A percentile compares a stretch with the other conserved stretches of the same genome.
These are phyloP conservation scores for Leccinum truebloodii DNA, from an alignment of 768 basidiomycete species.

Conservation along the genomic window DNA sequence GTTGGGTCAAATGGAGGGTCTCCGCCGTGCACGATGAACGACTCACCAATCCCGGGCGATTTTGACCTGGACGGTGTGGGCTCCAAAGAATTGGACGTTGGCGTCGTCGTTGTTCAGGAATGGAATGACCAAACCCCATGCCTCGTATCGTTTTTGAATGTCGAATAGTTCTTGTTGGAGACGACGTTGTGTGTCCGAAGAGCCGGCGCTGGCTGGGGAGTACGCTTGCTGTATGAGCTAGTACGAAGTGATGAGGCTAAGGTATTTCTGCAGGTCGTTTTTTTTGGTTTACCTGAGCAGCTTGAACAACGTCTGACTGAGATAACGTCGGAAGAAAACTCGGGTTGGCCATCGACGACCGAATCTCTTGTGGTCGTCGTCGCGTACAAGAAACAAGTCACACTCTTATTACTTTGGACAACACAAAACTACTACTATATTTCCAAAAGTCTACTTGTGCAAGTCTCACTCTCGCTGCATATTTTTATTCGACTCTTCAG, in stretches of 20 bases:
- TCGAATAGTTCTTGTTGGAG: conserved; percentile 75
- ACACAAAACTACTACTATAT: no score
- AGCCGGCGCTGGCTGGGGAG: conserved; percentile 28
- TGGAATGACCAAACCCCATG: conserved; percentile 83
- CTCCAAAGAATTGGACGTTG: conserved; percentile 93
- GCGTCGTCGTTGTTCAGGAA: conserved; percentile 69
- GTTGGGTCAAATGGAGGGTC: conserved; percentile 9
- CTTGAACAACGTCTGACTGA: conserved; percentile 54
- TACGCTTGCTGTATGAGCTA: no score
- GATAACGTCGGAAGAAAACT: conserved; percentile 55
- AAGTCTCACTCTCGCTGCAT: no score
- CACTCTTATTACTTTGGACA: no score
- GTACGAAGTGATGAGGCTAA: conserved; percentile 15
- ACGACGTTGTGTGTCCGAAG: conserved; percentile 59
- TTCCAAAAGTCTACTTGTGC: no score
- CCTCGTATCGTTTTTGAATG: conserved; percentile 73
- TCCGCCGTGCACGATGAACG: background rate
- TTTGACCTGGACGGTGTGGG: conserved; percentile 93
- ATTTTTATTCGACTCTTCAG: no score
- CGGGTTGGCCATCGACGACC: conserved; percentile 24
- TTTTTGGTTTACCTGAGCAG: conserved; percentile 52
- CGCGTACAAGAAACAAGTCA: no score
- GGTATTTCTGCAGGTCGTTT: conserved; percentile 9
- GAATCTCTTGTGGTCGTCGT: no score
- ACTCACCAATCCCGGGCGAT: conserved; percentile 88